Conservation (phyloP, 208 protist species). For the Leishmania martiniquensis region DNA sequence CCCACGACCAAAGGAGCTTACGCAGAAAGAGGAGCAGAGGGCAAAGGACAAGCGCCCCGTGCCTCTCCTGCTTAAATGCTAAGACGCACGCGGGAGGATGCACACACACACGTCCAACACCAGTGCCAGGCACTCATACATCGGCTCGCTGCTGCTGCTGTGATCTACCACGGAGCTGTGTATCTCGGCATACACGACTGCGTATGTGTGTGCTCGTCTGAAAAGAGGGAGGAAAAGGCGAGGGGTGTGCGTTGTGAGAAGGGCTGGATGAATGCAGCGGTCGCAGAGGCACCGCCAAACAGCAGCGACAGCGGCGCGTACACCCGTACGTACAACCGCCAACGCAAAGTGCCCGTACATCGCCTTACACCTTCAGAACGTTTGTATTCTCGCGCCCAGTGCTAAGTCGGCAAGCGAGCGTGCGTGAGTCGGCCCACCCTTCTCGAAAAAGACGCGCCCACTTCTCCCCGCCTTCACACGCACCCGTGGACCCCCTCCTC, state of each 20-base stretch:
- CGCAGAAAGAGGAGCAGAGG: background rate
- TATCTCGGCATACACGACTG: too few relatives aligned
- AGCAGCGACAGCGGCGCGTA: background rate
- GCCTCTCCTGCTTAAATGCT: background rate
- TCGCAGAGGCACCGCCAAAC: too few relatives aligned
- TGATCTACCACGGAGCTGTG: background rate
- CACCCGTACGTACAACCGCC: too few relatives aligned
- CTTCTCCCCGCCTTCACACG: background rate
- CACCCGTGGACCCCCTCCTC: background rate
- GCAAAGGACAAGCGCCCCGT: background rate
- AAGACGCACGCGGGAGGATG: background rate
- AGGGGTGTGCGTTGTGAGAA: background rate
- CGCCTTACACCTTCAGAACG: background rate
- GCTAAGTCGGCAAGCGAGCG: background rate
- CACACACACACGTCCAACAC: background rate
- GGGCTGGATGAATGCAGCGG: background rate
- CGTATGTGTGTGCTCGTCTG: background rate
- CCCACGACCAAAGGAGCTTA: background rate
- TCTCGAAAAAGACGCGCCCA: background rate
- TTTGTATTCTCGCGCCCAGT: background rate
- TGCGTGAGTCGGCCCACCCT: background rate
- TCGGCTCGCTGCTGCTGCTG: background rate
- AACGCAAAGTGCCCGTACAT: background rate
- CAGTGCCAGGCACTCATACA: background rate
- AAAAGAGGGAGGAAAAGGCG: too few relatives aligned